phyloP scores from a whole-genome alignment of 257 asterid genomes.

The Mitragyna speciosa region DNA sequence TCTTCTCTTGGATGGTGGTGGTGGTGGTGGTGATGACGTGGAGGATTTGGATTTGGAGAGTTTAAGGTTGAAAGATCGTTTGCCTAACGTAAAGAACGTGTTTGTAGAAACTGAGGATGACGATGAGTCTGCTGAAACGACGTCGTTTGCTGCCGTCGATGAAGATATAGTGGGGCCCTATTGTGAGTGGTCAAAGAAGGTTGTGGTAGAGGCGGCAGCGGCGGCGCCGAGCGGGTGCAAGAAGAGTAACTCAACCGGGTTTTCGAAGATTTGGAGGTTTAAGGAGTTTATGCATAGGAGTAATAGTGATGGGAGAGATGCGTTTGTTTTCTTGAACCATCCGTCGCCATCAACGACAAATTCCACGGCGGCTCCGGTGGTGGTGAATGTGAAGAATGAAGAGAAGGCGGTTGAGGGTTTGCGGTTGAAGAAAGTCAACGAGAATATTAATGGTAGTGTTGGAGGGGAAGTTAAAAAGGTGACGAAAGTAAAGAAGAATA shows the following conservation, averaged over 20 bases:
- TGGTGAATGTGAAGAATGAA: slow-evolving; percentile 2
- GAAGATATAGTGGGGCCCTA: slow-evolving; percentile 36
- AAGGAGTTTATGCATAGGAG: slow-evolving; percentile 58
- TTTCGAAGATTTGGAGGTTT: slow-evolving; percentile 65
- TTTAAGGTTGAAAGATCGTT: slow-evolving; percentile 16
- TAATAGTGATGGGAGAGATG: slow-evolving; percentile 84
- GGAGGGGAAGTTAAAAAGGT: slow-evolving; percentile 24
- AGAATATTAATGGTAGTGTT: neutral
- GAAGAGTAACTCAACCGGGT: slow-evolving; percentile 77
- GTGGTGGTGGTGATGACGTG: slow-evolving; percentile 27
- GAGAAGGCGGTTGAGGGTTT: slow-evolving; percentile 11
- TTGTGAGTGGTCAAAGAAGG: slow-evolving; percentile 46
- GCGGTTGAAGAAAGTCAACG: slow-evolving; percentile 26
- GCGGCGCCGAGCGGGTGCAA: slow-evolving; percentile 44
- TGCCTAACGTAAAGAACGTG: slow-evolving; percentile 55
- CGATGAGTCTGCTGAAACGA: neutral
- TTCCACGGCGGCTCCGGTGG: slow-evolving; percentile 11
- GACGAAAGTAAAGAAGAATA: slow-evolving; percentile 35
- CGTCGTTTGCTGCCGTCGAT: slow-evolving; percentile 24
- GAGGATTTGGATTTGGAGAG: slow-evolving; percentile 30
- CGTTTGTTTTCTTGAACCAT: slow-evolving; percentile 66
- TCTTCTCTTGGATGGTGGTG: slow-evolving; percentile 25
- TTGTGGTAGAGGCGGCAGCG: slow-evolving; percentile 33
- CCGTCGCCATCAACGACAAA: slow-evolving; percentile 16
- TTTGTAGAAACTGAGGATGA: slow-evolving; percentile 41